These are phyloP conservation scores for Colletotrichum eremochloae DNA, from an alignment of 2,329 filamentous ascomycete species.

Conservation along the genomic window DNA sequence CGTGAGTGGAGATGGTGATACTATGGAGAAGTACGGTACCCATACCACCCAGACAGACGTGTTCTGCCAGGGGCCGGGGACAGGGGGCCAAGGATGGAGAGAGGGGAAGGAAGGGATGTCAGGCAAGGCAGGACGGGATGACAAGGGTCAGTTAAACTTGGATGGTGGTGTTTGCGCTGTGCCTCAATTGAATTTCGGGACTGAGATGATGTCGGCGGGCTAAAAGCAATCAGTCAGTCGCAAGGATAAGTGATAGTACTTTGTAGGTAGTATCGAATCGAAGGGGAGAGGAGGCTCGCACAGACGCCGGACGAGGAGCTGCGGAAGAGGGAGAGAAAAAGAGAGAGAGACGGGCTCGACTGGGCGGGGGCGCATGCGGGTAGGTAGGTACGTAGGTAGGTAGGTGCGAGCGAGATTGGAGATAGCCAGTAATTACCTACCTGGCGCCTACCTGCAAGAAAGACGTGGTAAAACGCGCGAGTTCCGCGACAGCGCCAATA, in stretches of 20 bases:
- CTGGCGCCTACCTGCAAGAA: not conserved
- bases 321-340: not conserved
- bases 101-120: conserved; percentile 5
- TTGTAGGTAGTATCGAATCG: not conserved
- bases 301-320: conserved; percentile 17
- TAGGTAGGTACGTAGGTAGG: not conserved
- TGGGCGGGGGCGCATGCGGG: conserved; percentile 9
- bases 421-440: not conserved
- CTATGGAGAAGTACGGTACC: no score
- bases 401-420: conserved; percentile 25
- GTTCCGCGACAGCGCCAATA: conserved; percentile 30
- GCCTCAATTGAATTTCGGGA: not conserved
- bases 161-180: not conserved
- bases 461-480: conserved; percentile 37
- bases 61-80: not conserved
- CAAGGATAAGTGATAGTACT: not conserved
- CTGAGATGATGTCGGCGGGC: not conserved
- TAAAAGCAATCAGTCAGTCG: no score
- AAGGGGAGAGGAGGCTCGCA: conserved; percentile 9
- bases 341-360: not conserved
- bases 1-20: conserved; percentile 2
- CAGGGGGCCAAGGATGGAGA: conserved; percentile 8
- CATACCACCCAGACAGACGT: not conserved
- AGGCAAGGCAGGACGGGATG: conserved; percentile 14
- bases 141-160: not conserved